Base-by-base conservation (phyloP, 2,329 filamentous ascomycete genomes). In the Colletotrichum truncatum region DNA sequence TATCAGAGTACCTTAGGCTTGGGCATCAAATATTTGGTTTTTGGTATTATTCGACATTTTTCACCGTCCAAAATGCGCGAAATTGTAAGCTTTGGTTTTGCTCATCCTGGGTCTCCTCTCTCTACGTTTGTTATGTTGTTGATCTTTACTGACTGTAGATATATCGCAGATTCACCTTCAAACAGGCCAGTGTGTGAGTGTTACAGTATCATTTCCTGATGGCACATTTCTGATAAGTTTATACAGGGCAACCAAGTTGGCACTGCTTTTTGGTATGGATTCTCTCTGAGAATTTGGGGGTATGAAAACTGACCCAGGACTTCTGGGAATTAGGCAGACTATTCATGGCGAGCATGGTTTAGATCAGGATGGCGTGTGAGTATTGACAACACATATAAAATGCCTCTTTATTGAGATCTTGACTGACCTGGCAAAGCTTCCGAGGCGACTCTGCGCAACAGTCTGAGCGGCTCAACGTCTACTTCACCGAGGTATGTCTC, bases 161-260 rank as follows among this genome's bases (percentile, higher is more conserved):
- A n/a, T n/a, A n/a, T n/a, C n/a, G n/a, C 79, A 98, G 94, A 94
- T 98, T 85, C 96, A 99, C 85, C 93, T 99, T 77, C 96, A 99
- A 87, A 98, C 96, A 88, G 96, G 96, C 84, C 96, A 98, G 90
- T 98, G 96, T 87, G 94, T 98, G 62, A 21, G 56, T 49, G 4
- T 82, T 83, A 45, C 41, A n/a, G 3, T 18, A 8, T 9, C 30
- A 26, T 12, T n/a, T n/a, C 2, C 1, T 38, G 2, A 26, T 18
- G 18, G 5, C 6, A 2, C 8, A 2, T 38, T 23, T 34, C 26
- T 53, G 21, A 30, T 70, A 51, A 73, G 66, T 68, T 34, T 1
- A 1, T 56, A 73, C 76, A 98, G 95, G 95, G 96, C 89, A 98
- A 99, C 92, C 96, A 99, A 93, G 97, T 98, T 75, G 96, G 96